These are phyloP conservation scores for Magnolia sinica DNA, from an alignment of 164 flowering plant genomes.

Conservation along the genomic window DNA sequence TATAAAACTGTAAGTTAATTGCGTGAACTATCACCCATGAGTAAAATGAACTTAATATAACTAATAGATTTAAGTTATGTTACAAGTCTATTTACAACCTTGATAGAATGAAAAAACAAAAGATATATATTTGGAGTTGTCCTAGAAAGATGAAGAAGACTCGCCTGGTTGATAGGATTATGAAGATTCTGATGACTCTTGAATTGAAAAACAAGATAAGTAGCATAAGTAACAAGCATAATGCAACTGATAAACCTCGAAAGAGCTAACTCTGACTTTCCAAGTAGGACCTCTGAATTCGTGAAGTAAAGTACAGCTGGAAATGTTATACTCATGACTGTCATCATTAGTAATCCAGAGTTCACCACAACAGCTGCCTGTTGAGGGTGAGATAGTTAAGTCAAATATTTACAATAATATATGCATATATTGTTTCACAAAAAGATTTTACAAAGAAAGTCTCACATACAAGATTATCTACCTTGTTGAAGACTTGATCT, in stretches of 20 bases:
- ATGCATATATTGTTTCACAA: background rate
- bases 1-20: no score
- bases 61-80: no score
- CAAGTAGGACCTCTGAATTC: slow-evolving; percentile 56
- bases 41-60: no score
- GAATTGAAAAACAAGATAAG: slow-evolving; percentile 64
- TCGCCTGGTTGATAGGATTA: slow-evolving; percentile 44
- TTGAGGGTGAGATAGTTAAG: slow-evolving; percentile 15
- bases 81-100: no score
- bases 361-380: slow-evolving; percentile 70
- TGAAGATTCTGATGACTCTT: slow-evolving; percentile 46
- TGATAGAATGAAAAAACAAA: background rate
- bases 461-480: slow-evolving; percentile 11
- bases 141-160: slow-evolving; percentile 8
- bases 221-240: slow-evolving; percentile 70
- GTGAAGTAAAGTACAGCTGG: slow-evolving; percentile 76
- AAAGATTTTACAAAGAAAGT: background rate
- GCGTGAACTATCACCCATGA: no score
- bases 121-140: background rate
- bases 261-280: slow-evolving; percentile 64
- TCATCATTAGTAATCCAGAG: slow-evolving; percentile 73
- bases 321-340: slow-evolving; percentile 68
- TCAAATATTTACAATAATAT: background rate
- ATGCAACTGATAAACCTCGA: slow-evolving; percentile 75
- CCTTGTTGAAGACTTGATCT: slow-evolving; percentile 59